A percentile compares a stretch with the other conserved stretches of the same genome.
Evolutionary conservation across 139 green algal genomes (phyloP).

Genomic region (Tetratostichococcus sp.): DNA sequence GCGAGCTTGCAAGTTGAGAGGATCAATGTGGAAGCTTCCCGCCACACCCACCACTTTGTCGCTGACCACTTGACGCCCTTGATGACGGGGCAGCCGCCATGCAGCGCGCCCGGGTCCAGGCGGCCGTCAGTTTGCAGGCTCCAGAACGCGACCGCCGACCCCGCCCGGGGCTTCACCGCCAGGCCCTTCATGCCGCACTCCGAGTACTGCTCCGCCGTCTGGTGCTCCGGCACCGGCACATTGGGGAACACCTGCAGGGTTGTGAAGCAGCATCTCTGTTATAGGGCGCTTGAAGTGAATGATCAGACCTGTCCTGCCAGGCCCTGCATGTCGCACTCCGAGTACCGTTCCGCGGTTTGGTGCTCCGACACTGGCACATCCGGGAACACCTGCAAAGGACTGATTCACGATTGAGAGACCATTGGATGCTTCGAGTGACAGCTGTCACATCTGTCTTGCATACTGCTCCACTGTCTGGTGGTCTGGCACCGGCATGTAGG

Average conservation of each 20-base stretch:
- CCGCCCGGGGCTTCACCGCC: slow-evolving; percentile 50
- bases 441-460: too few relatives aligned
- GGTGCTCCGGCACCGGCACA: slow-evolving; percentile 46
- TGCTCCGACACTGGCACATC: too few relatives aligned
- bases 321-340: slow-evolving; percentile 49
- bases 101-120: slow-evolving; percentile 30
- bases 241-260: slow-evolving; percentile 48
- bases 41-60: slow-evolving; percentile 41
- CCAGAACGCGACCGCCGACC: slow-evolving; percentile 29
- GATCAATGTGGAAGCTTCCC: background rate
- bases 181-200: slow-evolving; percentile 54
- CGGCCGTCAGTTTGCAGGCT: background rate
- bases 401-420: too few relatives aligned
- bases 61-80: slow-evolving; percentile 50
- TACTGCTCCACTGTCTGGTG: slow-evolving; percentile 32
- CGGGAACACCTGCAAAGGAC: too few relatives aligned
- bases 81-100: slow-evolving; percentile 65
- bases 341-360: too few relatives aligned
- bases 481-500: slow-evolving; percentile 50
- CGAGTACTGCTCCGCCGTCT: slow-evolving; percentile 36
- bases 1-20: background rate
- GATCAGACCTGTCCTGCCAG: too few relatives aligned
- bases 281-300: too few relatives aligned
- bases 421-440: too few relatives aligned
- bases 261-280: too few relatives aligned